These are phyloP conservation scores for Trichoderma parareesei DNA, from an alignment of 495 filamentous ascomycete species.

Conservation along the genomic window DNA sequence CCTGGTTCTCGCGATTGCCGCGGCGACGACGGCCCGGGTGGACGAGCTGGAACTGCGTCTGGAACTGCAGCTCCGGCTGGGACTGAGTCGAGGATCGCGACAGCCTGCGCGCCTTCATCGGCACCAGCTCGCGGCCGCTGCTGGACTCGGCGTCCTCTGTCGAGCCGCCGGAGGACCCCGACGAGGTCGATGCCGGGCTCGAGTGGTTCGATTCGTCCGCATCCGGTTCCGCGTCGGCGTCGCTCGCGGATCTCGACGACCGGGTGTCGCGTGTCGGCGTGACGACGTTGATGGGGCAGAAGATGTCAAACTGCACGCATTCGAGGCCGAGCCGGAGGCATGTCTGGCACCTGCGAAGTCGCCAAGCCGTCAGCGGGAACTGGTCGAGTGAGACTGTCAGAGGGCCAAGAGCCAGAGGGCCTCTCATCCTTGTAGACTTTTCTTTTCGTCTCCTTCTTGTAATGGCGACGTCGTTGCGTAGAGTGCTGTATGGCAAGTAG, in stretches of 20 bases:
- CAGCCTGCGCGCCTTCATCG: background rate
- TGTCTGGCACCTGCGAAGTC: background rate
- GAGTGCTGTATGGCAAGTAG: no score
- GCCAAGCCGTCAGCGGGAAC: background rate
- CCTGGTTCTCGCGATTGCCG: background rate
- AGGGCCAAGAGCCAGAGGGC: no score
- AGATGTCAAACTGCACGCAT: conserved; percentile 8
- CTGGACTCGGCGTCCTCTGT: background rate
- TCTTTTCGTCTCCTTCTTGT: no score
- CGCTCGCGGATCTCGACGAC: background rate
- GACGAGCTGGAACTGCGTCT: background rate
- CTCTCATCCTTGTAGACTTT: background rate
- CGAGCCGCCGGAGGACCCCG: background rate
- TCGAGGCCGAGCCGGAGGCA: background rate
- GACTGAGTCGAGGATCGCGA: background rate
- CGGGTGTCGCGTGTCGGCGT: conserved; percentile 4
- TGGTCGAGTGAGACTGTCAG: background rate
- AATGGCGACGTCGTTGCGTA: no score
- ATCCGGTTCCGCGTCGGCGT: background rate
- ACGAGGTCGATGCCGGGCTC: background rate
- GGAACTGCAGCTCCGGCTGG: background rate
- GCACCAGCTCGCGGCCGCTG: background rate
- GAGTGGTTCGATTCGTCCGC: background rate
- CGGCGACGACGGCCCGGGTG: background rate
- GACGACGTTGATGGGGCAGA: conserved; percentile 8